Base-by-base conservation (phyloP, 2,329 filamentous ascomycete species). In the Penicillium sp. region DNA sequence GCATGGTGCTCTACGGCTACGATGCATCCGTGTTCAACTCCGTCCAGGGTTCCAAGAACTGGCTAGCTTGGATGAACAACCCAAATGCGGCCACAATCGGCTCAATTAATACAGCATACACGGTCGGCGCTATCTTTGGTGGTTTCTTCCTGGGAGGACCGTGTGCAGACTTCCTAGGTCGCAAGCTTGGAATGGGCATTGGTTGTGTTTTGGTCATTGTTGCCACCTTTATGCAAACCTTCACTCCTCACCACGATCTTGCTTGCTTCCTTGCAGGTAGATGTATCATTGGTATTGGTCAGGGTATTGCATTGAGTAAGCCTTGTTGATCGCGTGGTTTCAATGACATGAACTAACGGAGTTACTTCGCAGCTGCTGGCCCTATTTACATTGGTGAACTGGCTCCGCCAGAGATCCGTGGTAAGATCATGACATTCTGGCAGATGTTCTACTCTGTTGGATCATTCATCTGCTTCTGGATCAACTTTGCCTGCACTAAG, bases 21-120 rank as follows among this genome's bases (percentile, higher is more conserved):
- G 87, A 90, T 79, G 86, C 87, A 1, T 88, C 86, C 38, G 87
- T 89, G 46, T 90, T 86, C 79, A 90, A 90, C 71, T 86, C 87
- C 5, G 82, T 89, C 6, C 87, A 89, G 72, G 85, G 84, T 33
- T 88, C 85, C 1, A 72, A 83, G 15, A 82, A 89, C 70, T 90
- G 87, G 87, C 75, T 85, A 13, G 76, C 75, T 19, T 90, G 82
- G 75, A 88, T 89, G 72, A 77, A 86, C 64, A 68, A 75, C 34
- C 71, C 71, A 0, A 61, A 64, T 31, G 51, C 74, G 0, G 75
- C 81, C 53, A 75, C 76, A 23, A 80, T 84, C 50, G 83, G 82
- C 43, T 77, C 80, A 1, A 76, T 90, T 68, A 90, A 89, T 66
- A 89, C 87, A 2, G 81, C 85, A 13, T 89, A 90, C 69, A 88